These are phyloP conservation scores for Heterobasidion occidentale DNA, from an alignment of 1,284 basidiomycete species.

Conservation along the genomic window DNA sequence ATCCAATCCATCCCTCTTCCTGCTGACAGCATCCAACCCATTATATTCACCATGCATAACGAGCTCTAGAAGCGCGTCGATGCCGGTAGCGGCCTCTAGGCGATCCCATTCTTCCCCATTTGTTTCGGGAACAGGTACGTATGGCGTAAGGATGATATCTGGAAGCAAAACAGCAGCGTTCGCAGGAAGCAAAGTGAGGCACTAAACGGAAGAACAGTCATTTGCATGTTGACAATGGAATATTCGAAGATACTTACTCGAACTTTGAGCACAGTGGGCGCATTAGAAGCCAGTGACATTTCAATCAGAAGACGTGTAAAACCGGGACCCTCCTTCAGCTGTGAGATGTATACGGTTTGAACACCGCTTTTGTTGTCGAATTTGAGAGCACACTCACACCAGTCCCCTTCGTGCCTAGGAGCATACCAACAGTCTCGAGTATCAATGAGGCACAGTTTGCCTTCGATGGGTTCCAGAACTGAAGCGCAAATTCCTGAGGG, in stretches of 20 bases:
- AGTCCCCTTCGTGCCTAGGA: constrained; percentile 66
- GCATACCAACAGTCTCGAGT: constrained; percentile 72
- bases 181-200: constrained; percentile 57
- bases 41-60: constrained; percentile 76
- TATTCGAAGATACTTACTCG: constrained; percentile 42
- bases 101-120: constrained; percentile 87
- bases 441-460: constrained; percentile 70
- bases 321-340: constrained; percentile 55
- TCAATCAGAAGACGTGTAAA: constrained; percentile 84
- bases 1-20: constrained; percentile 54
- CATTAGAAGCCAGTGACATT: constrained; percentile 86
- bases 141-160: constrained; percentile 61
- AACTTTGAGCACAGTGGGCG: constrained; percentile 80
- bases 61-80: constrained; percentile 70
- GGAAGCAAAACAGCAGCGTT: constrained; percentile 55
- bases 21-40: constrained; percentile 46
- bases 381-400: constrained; percentile 38
- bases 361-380: background rate
- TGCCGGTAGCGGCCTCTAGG: constrained; percentile 63
- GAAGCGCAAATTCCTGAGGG: constrained; percentile 90
- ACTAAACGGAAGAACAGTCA: constrained; percentile 30
- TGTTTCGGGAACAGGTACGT: constrained; percentile 76
- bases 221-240: too few relatives aligned
- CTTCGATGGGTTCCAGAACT: constrained; percentile 96
- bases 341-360: background rate